Evolutionary conservation across 768 basidiomycete genomes (phyloP), one percentile per base, ranked within the genome.

Genomic region (Tubosaeta sp.): DNA sequence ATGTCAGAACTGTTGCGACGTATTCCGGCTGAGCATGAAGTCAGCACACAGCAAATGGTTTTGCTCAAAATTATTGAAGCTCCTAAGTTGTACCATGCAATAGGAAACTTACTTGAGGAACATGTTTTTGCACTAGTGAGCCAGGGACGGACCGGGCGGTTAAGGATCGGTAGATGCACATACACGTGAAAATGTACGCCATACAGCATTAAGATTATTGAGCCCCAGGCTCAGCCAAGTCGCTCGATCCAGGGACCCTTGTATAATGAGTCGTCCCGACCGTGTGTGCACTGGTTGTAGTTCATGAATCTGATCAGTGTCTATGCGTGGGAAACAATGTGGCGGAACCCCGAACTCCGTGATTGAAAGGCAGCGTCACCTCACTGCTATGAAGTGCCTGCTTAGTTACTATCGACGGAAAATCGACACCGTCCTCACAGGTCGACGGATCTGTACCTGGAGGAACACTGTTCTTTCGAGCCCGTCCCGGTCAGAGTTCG

Each of bases 271-370:
- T 40, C 25, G 41, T 42, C 19, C 41, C 27, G 19, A n/a, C 24
- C 16, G 16, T 25, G 25, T 42, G 25, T n/a, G 25, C 41, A 42
- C 25, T 9, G 41, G 41, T 27, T 27, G 41, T 42, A 25, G 27
- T 24, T 24, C 41, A 42, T 27, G 41, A 42, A 35, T 35, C 34
- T 41, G 39, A 21, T 41, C 34, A 24, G 7, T 27, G 22, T 14
- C 47, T 40, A 48, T 40, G 47, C 47, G 47, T 48, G 47, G 30
- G 47, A 48, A 40, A 24, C 12, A 48, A 24, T 31, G 29, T 44
- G 16, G 24, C 25, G 11, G 40, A 25, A 41, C 19, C 16, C 9
- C 4, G 19, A 39, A n/a, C n/a, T n/a, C n/a, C n/a, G n/a, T n/a
- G n/a, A n/a, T n/a, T n/a, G n/a, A n/a, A n/a, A n/a, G 39, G 32